Evolutionary conservation across 768 basidiomycete genomes (phyloP), one percentile per base, ranked within the genome.

Genomic region (Mycena albidolilacea): DNA sequence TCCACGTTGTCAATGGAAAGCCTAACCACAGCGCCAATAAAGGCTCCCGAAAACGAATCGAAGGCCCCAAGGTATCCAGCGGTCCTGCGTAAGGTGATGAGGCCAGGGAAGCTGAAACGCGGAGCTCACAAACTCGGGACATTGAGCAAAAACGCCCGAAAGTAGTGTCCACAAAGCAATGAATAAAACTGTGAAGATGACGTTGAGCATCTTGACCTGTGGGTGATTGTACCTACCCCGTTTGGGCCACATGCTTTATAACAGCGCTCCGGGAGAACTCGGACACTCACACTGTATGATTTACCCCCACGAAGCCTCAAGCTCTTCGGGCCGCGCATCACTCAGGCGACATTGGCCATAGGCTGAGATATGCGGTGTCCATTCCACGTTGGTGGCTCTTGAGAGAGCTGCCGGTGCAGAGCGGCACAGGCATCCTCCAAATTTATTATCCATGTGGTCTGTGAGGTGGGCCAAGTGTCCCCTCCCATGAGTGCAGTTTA

Each of bases 1-100:
- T 30, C 30, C 30, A 30, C 30, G 1, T 30, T 30, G 30, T 30
- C 30, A 4, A 30, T 30, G 30, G 30, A 30, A 30, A 30, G 30
- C 30, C 30, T 30, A 30, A 30, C 30, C 30, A 30, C 30, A 1
- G 30, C 30, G 30, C 30, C 30, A 30, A 30, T 30, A 30, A 30
- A 30, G 4, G 30, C 30, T 30, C 30, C 23, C 30, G 30, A 4
- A 30, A 30, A 30, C 30, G 30, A 30, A 30, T 30, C 30, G 30
- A 30, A 30, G 30, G 30, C 30, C 30, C 30, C 30, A 30, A 30
- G 30, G 30, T 30, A 30, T 30, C 30, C 30, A 30, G 30, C 30
- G 50, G 50, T 52, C 55, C 55, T 57, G 55, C 23, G 55, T 57
- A 57, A 35, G 30, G 55, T 57, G 55, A 57, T 57, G 55, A 57